Conservation (phyloP, 1,139 yeast species). For the Saccharomyces hybrid region DNA sequence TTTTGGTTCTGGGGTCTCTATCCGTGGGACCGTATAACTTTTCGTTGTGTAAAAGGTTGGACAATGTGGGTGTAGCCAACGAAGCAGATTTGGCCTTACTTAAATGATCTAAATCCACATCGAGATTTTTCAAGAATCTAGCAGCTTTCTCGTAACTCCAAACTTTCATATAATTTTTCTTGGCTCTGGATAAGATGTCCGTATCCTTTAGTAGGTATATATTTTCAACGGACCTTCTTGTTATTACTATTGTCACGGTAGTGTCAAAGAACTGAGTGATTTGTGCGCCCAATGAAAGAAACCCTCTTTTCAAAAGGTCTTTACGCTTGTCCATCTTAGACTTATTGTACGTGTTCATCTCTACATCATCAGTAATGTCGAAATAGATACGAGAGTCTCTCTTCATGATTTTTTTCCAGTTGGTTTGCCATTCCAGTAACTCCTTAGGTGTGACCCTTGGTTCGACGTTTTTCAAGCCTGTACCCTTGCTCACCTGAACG, state of each 20-base stretch:
- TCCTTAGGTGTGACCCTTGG: conserved; percentile 35
- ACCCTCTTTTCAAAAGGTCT: conserved; percentile 41
- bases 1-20: conserved; percentile 74
- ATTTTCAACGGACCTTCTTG: conserved; percentile 43
- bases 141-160: conserved; percentile 86
- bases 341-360: conserved; percentile 33
- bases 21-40: conserved; percentile 81
- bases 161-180: conserved; percentile 52
- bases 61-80: conserved; percentile 35
- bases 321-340: conserved; percentile 49
- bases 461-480: conserved; percentile 15
- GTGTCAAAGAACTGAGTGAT: conserved; percentile 71
- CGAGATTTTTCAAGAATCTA: conserved; percentile 67
- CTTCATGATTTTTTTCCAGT: conserved; percentile 74
- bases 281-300: conserved; percentile 47
- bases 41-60: conserved; percentile 71
- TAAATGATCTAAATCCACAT: conserved; percentile 36
- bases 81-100: conserved; percentile 12
- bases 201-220: conserved; percentile 37
- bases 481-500: conserved; percentile 19
- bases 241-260: conserved; percentile 72
- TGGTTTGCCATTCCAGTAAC: conserved; percentile 64
- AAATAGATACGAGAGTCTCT: conserved; percentile 64
- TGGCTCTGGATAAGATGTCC: conserved; percentile 63
- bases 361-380: conserved; percentile 55